These are phyloP conservation scores for Paragyromitra xinjiangensis DNA, from an alignment of 495 filamentous ascomycete species.

Conservation along the genomic window DNA sequence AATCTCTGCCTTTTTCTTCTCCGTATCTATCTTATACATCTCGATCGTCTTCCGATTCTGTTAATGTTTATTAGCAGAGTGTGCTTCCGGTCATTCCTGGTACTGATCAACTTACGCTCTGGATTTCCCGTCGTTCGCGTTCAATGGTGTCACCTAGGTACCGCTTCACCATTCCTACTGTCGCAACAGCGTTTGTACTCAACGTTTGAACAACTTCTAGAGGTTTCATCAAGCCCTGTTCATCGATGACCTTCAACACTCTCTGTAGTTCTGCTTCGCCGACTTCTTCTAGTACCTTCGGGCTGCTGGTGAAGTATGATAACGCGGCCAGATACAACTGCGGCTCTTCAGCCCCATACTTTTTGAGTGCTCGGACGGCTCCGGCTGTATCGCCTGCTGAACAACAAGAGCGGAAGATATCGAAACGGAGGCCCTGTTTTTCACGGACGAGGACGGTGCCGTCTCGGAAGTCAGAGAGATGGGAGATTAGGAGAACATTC, in stretches of 20 bases:
- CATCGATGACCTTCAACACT: slow-evolving; percentile 85
- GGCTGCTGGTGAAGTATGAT: slow-evolving; percentile 89
- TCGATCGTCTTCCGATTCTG: slow-evolving; percentile 83
- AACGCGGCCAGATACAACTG: slow-evolving; percentile 92
- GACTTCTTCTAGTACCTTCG: slow-evolving; percentile 82
- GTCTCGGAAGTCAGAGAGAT: slow-evolving; percentile 87
- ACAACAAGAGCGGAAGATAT: slow-evolving; percentile 97
- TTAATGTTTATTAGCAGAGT: slow-evolving; percentile 36
- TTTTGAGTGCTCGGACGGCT: slow-evolving; percentile 84
- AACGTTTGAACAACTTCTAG: slow-evolving; percentile 96
- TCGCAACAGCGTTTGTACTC: slow-evolving; percentile 83
- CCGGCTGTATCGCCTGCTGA: slow-evolving; percentile 90
- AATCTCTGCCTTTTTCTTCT: slow-evolving; percentile 78
- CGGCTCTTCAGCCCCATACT: slow-evolving; percentile 91
- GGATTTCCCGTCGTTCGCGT: slow-evolving; percentile 84
- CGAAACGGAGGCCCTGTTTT: slow-evolving; percentile 87
- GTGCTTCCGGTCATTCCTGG: background rate
- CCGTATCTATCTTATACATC: slow-evolving; percentile 87
- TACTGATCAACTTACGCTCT: slow-evolving; percentile 61
- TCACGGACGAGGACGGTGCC: slow-evolving; percentile 93
- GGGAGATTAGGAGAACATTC: slow-evolving; percentile 89
- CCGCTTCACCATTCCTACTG: slow-evolving; percentile 94
- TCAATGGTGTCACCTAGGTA: slow-evolving; percentile 91
- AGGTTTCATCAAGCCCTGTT: slow-evolving; percentile 91
- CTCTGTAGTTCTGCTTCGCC: slow-evolving; percentile 80